These are phyloP conservation scores for Paecilomyces formosus DNA, from an alignment of 2,329 filamentous ascomycete species.

Conservation along the genomic window DNA sequence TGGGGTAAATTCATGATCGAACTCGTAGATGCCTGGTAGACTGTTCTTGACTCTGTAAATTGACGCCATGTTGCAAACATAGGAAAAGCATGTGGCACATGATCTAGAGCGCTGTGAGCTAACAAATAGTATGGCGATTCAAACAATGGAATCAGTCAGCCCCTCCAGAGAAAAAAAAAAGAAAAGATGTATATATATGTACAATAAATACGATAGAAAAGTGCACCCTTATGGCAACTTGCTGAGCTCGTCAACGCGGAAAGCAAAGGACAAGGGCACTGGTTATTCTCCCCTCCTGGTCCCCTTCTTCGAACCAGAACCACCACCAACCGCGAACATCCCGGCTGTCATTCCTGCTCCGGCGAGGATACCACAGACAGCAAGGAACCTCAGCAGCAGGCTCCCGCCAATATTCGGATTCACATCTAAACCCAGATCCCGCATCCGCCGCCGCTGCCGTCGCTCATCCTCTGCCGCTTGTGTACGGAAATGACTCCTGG, in stretches of 20 bases:
- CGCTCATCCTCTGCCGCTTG: conserved; percentile 57
- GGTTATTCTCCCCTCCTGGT: background rate
- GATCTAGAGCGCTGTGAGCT: background rate
- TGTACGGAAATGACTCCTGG: conserved; percentile 62
- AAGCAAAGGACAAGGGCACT: background rate
- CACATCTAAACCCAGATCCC: conserved; percentile 26
- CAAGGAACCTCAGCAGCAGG: conserved; percentile 27
- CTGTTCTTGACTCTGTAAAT: background rate
- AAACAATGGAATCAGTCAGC: background rate
- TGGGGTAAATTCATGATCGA: background rate
- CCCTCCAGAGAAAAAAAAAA: background rate
- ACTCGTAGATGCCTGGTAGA: background rate
- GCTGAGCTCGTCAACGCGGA: background rate
- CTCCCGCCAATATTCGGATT: conserved; percentile 15
- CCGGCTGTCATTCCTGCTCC: conserved; percentile 21
- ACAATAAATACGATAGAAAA: background rate
- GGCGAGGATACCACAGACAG: conserved; percentile 32
- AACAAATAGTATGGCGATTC: background rate
- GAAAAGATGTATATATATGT: background rate
- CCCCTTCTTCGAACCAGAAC: conserved; percentile 3
- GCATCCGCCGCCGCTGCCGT: conserved; percentile 35
- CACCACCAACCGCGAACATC: conserved; percentile 11
- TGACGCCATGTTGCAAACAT: background rate
- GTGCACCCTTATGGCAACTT: background rate
- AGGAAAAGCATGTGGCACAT: background rate